phyloP scores from a whole-genome alignment of 768 basidiomycete species.

The Boletus fagicola region DNA sequence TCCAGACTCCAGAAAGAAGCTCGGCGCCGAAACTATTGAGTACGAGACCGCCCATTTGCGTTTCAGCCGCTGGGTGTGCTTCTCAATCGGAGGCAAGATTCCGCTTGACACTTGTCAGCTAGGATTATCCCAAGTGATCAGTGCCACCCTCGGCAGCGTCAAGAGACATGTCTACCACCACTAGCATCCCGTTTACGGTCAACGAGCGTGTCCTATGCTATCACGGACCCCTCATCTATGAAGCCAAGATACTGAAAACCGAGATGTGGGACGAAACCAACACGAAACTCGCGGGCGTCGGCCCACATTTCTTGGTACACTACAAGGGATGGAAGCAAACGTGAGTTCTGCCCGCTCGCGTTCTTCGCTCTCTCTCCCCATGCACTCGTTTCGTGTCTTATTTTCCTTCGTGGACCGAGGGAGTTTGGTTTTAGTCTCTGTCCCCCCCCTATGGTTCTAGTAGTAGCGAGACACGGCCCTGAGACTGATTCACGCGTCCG shows the following conservation, averaged over 20 bases:
- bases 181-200: slow-evolving; percentile 40
- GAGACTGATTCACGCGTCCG: background rate
- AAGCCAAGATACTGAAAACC: slow-evolving; percentile 82
- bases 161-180: slow-evolving; percentile 12
- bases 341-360: slow-evolving; percentile 42
- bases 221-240: slow-evolving; percentile 94
- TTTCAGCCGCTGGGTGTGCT: background rate
- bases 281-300: slow-evolving; percentile 56
- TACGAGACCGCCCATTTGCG: background rate
- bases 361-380: background rate
- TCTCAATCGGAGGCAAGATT: background rate
- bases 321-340: slow-evolving; percentile 99
- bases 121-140: background rate
- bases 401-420: background rate
- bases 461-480: background rate
- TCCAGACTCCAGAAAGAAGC: background rate
- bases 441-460: background rate
- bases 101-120: no score
- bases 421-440: background rate
- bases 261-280: slow-evolving; percentile 64
- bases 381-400: background rate
- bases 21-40: background rate
- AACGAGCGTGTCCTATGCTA: slow-evolving; percentile 90
- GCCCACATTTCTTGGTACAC: slow-evolving; percentile 91
- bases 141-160: background rate